A percentile compares a stretch with the other conserved stretches of the same genome.
These are phyloP conservation scores for Lasiodiplodia hormozganensis DNA, from an alignment of 2,329 filamentous ascomycete species.

Conservation along the genomic window DNA sequence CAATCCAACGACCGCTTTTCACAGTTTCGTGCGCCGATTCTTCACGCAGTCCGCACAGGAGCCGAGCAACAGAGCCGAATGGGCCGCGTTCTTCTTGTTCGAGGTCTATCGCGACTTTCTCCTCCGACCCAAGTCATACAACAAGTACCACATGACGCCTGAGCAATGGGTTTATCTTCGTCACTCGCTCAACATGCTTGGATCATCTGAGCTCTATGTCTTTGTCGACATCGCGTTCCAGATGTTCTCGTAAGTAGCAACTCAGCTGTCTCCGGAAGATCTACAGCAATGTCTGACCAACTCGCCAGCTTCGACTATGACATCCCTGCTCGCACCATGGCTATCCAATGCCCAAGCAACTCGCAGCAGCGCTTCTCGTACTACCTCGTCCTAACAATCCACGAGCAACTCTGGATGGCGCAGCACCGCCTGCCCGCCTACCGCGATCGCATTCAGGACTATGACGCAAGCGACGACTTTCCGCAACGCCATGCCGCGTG, in stretches of 20 bases:
- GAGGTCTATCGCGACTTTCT: background rate
- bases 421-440: background rate
- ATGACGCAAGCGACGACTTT: background rate
- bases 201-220: background rate
- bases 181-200: background rate
- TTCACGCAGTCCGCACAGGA: background rate
- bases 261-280: background rate
- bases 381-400: background rate
- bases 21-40: background rate
- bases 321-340: background rate
- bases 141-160: background rate
- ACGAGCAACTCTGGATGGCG: background rate
- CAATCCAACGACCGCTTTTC: background rate
- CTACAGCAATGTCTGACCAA: background rate
- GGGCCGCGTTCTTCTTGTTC: background rate
- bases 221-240: background rate
- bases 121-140: background rate
- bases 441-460: background rate
- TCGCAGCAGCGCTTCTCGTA: background rate
- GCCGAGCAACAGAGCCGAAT: background rate
- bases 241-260: background rate
- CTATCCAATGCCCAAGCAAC: background rate
- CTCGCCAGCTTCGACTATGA: background rate
- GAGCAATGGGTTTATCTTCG: background rate
- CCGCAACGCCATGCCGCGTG: background rate